Evolutionary conservation across 1,139 yeast genomes (phyloP), one percentile per base, ranked within the genome.

Genomic region (Pichia sp.): DNA sequence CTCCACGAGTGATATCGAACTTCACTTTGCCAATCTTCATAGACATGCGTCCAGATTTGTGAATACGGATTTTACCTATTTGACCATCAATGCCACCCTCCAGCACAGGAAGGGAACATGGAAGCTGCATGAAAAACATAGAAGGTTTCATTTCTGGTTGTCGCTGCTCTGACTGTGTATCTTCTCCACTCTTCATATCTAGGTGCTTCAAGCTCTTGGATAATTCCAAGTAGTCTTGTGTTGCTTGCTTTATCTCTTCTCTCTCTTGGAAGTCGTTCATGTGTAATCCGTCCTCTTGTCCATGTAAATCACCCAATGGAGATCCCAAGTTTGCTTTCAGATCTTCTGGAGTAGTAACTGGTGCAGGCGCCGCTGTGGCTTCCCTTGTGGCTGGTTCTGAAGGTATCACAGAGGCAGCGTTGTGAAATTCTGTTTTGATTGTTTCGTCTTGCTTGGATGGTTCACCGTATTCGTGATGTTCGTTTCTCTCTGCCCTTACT

Each of bases 41-140:
- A 11, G 91, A 69, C 27, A 86, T 61, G 52, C 73, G 82, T 6
- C 96, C 96, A 1, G 94, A 83, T 50, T 77, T 72, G 56, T 86
- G 96, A 35, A 83, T 66, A 41, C 88, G 73, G 27, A 87, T 53
- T 21, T 69, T 67, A 5, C 96, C 96, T 17, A 85, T 69, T 40
- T 67, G 67, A 2, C 96, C 96, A 24, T 59, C 52, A 40, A 29
- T 11, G 11, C 35, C 33, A 22, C 24, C 44, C 34, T 58, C 58
- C 42, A 78, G 77, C 10, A 60, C 46, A 0, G 95, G 95, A 38
- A 83, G 59, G 13, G 71, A 59, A 27, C 74, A 69, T 6, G 96
- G 95, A 40, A 87, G 61, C 53, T 87, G 95, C 48, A 86, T 61
- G 34, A 84, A 64, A 42, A 80, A 35, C 31, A 50, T 34, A n/a